Percentiles rank a stretch among this genome's conserved stretches.
Conservation (phyloP, 352 stramenopile genomes). For the Phytophthora quininea region DNA sequence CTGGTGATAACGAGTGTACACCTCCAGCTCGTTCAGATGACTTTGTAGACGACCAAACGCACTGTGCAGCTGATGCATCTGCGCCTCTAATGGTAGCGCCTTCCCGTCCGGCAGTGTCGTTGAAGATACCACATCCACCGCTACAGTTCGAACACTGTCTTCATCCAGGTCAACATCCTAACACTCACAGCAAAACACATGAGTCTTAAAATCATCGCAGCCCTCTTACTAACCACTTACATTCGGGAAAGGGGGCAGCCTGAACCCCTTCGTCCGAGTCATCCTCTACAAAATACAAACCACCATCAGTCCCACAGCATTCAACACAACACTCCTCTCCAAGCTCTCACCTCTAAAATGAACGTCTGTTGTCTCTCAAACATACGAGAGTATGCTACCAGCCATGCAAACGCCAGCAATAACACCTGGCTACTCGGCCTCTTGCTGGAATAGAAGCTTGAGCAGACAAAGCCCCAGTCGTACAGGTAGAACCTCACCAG, state of each 20-base stretch:
- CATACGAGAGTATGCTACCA: constrained; percentile 53
- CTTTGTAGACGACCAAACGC: constrained; percentile 48
- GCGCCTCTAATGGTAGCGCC: constrained; percentile 21
- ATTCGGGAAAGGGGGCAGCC: constrained; percentile 50
- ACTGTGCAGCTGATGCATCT: constrained; percentile 49
- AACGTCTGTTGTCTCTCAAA: constrained; percentile 49
- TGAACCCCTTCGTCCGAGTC: constrained; percentile 18
- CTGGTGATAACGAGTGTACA: constrained; percentile 42
- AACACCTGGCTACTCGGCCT: constrained; percentile 43
- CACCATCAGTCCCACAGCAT: neutral
- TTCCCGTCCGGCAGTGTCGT: neutral
- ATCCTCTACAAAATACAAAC: constrained; percentile 17
- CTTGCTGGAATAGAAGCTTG: constrained; percentile 39
- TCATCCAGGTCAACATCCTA: constrained; percentile 39
- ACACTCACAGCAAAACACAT: neutral
- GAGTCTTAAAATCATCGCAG: neutral
- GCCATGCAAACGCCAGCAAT: constrained; percentile 58
- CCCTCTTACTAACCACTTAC: constrained; percentile 12
- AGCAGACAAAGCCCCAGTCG: constrained; percentile 68
- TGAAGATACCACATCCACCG: constrained; percentile 5
- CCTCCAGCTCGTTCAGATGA: constrained; percentile 43
- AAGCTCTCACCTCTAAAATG: constrained; percentile 44
- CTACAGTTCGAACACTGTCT: constrained; percentile 11
- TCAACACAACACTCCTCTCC: neutral
- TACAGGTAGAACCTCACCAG: constrained; percentile 66